Conservation (phyloP, 2,329 filamentous ascomycete genomes). For the Diplodia scrobiculata region DNA sequence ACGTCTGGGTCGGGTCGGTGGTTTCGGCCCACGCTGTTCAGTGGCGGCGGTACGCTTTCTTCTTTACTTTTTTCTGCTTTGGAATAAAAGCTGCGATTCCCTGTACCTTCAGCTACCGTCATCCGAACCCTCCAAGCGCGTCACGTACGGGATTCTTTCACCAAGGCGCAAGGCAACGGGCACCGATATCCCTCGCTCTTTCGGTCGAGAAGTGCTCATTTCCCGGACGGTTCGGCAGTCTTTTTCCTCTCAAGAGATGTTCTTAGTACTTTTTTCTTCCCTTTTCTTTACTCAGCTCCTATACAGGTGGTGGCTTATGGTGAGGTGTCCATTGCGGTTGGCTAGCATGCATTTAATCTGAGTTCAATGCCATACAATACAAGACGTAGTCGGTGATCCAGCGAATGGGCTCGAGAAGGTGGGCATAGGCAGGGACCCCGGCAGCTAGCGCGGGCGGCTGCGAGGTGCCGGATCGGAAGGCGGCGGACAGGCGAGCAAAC, state of each 20-base stretch:
- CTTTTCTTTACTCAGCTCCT: slow-evolving; percentile 27
- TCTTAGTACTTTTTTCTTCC: slow-evolving; percentile 25
- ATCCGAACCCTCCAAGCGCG: slow-evolving; percentile 28
- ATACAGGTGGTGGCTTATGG: slow-evolving; percentile 28
- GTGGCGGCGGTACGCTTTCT: slow-evolving; percentile 26
- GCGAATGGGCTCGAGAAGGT: neutral
- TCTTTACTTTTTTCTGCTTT: slow-evolving; percentile 27
- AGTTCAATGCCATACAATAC: slow-evolving; percentile 25
- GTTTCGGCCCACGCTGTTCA: slow-evolving; percentile 27
- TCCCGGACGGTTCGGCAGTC: slow-evolving; percentile 27
- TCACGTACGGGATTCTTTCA: slow-evolving; percentile 24
- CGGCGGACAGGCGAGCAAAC: slow-evolving; percentile 14
- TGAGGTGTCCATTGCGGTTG: slow-evolving; percentile 27
- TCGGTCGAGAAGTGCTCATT: slow-evolving; percentile 27
- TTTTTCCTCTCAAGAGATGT: slow-evolving; percentile 28
- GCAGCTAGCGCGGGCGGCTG: slow-evolving; percentile 4
- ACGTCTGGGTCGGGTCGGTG: slow-evolving; percentile 28
- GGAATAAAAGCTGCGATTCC: slow-evolving; percentile 30
- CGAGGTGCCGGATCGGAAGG: slow-evolving; percentile 5
- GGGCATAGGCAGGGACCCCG: slow-evolving; percentile 8
- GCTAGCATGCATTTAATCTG: slow-evolving; percentile 29
- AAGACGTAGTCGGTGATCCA: neutral
- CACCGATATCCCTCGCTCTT: slow-evolving; percentile 28
- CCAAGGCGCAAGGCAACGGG: slow-evolving; percentile 26
- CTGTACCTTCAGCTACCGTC: slow-evolving; percentile 28